A percentile compares a stretch with the other conserved stretches of the same genome.
These are phyloP conservation scores for Pogostemon cablin DNA, from an alignment of 257 asterid species.

Conservation along the genomic window DNA sequence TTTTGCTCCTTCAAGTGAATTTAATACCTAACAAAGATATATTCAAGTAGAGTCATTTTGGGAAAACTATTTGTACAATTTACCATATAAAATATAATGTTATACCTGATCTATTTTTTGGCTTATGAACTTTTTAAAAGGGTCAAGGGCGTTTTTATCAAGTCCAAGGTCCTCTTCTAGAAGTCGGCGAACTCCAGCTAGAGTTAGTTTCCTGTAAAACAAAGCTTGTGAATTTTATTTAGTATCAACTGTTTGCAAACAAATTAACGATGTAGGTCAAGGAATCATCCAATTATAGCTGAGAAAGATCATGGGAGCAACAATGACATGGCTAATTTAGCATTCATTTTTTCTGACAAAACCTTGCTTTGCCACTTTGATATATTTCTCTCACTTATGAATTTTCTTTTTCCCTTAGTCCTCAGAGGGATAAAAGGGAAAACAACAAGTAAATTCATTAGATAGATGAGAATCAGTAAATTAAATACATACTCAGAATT, in stretches of 20 bases:
- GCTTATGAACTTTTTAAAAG: conserved; percentile 72
- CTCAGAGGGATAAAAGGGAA: conserved; percentile 15
- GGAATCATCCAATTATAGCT: conserved; percentile 15
- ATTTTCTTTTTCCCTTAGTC: background rate
- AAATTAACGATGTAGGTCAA: conserved; percentile 16
- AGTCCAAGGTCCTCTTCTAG: conserved; percentile 90
- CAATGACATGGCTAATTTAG: background rate
- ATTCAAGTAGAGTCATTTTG: conserved; percentile 8
- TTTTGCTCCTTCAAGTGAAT: conserved; percentile 45
- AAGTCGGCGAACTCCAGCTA: conserved; percentile 82
- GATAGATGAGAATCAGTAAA: conserved; percentile 20
- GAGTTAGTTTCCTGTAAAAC: conserved; percentile 61
- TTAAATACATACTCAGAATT: conserved; percentile 66
- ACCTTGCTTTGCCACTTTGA: background rate
- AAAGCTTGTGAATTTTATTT: conserved; percentile 25
- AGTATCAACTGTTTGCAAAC: background rate
- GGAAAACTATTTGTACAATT: conserved; percentile 23
- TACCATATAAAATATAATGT: conserved; percentile 15
- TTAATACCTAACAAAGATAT: conserved; percentile 53
- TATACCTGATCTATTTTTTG: conserved; percentile 68
- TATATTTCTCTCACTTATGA: conserved; percentile 3
- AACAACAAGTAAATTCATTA: conserved; percentile 11
- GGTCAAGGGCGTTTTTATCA: conserved; percentile 63
- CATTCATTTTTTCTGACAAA: conserved; percentile 1
- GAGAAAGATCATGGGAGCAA: conserved; percentile 24